Evolutionary conservation across 2,329 filamentous ascomycete genomes (phyloP).

Genomic region (Coniochaeta sp.): DNA sequence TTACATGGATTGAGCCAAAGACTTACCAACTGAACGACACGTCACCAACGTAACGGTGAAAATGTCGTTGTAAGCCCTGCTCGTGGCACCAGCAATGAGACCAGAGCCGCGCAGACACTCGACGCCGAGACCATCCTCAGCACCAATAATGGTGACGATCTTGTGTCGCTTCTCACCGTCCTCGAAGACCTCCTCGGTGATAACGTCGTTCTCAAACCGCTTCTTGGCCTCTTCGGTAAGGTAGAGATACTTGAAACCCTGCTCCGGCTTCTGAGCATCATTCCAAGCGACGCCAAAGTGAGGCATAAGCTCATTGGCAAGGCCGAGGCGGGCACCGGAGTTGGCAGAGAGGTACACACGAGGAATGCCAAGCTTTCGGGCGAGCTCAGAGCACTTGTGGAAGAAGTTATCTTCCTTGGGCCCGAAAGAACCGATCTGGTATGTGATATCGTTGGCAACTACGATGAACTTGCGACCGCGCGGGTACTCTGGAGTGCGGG

Average conservation of each 20-base stretch:
- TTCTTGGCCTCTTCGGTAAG: constrained; percentile 80
- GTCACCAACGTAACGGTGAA: constrained; percentile 98
- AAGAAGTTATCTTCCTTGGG: constrained; percentile 97
- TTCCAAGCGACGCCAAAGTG: constrained; percentile 98
- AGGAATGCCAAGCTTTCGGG: constrained; percentile 87
- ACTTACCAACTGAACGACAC: constrained; percentile 87
- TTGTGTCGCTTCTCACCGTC: constrained; percentile 87
- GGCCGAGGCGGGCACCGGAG: constrained; percentile 93
- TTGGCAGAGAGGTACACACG: constrained; percentile 98
- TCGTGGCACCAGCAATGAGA: constrained; percentile 96
- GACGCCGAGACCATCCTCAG: constrained; percentile 93
- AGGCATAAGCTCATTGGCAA: constrained; percentile 94
- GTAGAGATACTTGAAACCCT: constrained; percentile 96
- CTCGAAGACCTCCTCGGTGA: constrained; percentile 81
- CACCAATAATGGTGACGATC: constrained; percentile 88
- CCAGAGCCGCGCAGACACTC: constrained; percentile 95
- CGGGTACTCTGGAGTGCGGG: constrained; percentile 92
- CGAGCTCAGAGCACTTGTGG: constrained; percentile 96
- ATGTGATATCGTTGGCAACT: constrained; percentile 98
- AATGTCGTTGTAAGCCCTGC: constrained; percentile 95
- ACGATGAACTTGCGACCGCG: constrained; percentile 88
- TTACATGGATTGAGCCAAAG: neutral
- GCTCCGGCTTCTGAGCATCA: constrained; percentile 68
- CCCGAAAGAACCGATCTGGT: constrained; percentile 96
- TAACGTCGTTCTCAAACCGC: constrained; percentile 77